These are phyloP conservation scores for Rhynchosporium secalis DNA, from an alignment of 2,329 filamentous ascomycete genomes.

Conservation along the genomic window DNA sequence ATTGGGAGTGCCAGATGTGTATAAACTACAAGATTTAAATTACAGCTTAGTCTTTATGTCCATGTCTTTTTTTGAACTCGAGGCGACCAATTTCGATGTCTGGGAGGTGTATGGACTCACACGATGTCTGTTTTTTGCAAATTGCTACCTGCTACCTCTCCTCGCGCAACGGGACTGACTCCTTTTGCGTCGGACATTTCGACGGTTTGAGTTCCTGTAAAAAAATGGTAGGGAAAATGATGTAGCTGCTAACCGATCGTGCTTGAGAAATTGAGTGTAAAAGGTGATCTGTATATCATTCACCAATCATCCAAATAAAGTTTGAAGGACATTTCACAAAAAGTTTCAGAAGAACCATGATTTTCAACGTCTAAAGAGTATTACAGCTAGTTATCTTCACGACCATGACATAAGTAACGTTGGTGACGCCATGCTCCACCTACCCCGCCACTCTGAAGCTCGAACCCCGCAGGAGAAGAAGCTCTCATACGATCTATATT, in stretches of 20 bases:
- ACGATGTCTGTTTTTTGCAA: slow-evolving; percentile 54
- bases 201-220: neutral
- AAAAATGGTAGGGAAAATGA: too few relatives aligned
- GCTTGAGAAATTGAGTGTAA: too few relatives aligned
- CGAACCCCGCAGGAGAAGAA: too few relatives aligned
- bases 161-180: neutral
- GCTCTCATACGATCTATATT: too few relatives aligned
- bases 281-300: neutral
- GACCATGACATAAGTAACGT: too few relatives aligned
- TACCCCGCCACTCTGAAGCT: too few relatives aligned
- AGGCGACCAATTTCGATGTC: neutral
- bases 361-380: too few relatives aligned
- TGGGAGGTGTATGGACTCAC: neutral
- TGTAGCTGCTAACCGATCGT: too few relatives aligned
- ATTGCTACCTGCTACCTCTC: neutral
- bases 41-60: neutral
- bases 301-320: neutral
- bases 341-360: too few relatives aligned
- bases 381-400: too few relatives aligned
- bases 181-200: neutral
- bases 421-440: too few relatives aligned
- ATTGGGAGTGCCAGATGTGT: slow-evolving; percentile 80
- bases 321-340: neutral
- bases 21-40: slow-evolving; percentile 58
- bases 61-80: too few relatives aligned